Percentiles rank a stretch among this genome's conserved stretches.
Evolutionary conservation across 176 grass and related monocot genomes (phyloP).

Genomic region (Triticum monococcum): DNA sequence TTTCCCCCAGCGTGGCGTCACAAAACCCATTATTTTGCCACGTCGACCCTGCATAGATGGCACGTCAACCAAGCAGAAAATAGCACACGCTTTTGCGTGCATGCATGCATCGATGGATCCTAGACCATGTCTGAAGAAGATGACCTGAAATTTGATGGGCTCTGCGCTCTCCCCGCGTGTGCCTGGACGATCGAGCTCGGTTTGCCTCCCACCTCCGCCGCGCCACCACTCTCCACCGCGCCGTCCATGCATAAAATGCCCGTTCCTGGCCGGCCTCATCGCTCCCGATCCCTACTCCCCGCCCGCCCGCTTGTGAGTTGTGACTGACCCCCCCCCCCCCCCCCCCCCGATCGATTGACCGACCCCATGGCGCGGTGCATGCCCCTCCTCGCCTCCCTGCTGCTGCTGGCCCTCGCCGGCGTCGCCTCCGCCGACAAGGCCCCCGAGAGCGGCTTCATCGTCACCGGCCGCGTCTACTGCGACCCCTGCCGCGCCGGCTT

Average conservation of each 20-base stretch:
- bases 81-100: no score
- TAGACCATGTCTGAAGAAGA: not conserved
- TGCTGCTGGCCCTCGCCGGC: constrained; percentile 27
- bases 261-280: no score
- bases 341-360: no score
- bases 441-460: constrained; percentile 26
- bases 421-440: constrained; percentile 8
- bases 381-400: not conserved
- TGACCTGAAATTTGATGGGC: not conserved
- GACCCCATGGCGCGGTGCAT: no score
- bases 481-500: constrained; percentile 86
- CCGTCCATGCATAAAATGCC: not conserved
- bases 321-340: no score
- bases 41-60: no score
- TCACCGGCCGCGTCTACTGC: constrained; percentile 72
- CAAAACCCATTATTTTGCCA: no score
- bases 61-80: no score
- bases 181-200: constrained; percentile 23
- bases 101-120: no score
- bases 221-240: not conserved
- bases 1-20: no score
- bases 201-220: not conserved
- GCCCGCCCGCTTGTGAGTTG: no score
- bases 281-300: no score
- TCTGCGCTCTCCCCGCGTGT: not conserved